Percentiles rank a stretch among this genome's conserved stretches.
These are phyloP conservation scores for Alternaria postmessia DNA, from an alignment of 2,329 filamentous ascomycete genomes.

Conservation along the genomic window DNA sequence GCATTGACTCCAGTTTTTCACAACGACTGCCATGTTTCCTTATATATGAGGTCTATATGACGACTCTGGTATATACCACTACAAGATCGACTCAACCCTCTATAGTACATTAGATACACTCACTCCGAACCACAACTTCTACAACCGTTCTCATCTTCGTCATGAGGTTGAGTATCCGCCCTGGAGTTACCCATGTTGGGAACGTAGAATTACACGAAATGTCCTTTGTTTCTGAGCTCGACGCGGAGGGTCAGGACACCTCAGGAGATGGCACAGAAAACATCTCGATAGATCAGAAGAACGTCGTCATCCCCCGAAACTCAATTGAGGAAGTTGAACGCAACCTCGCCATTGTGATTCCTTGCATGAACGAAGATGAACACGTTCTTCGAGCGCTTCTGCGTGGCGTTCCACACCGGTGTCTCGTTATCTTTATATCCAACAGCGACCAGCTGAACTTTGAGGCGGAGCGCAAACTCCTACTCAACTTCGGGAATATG, in stretches of 20 bases:
- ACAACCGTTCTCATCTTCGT: not conserved
- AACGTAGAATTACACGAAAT: conserved; percentile 16
- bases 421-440: conserved; percentile 23
- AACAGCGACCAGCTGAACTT: conserved; percentile 21
- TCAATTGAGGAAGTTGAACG: conserved; percentile 14
- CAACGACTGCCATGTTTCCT: not conserved
- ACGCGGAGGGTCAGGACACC: conserved; percentile 9
- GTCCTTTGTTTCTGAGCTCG: conserved; percentile 21
- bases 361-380: conserved; percentile 26
- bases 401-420: conserved; percentile 23
- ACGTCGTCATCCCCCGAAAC: conserved; percentile 12
- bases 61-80: not conserved
- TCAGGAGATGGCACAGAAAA: not conserved
- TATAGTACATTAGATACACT: not conserved
- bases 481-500: conserved; percentile 10
- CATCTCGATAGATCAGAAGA: not conserved
- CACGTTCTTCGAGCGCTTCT: conserved; percentile 24
- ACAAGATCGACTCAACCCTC: not conserved
- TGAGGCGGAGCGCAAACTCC: conserved; percentile 9
- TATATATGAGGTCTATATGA: not conserved
- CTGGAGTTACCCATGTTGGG: conserved; percentile 11
- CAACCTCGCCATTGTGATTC: conserved; percentile 22
- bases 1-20: not conserved
- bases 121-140: not conserved
- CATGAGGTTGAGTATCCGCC: conserved; percentile 1